Evolutionary conservation across 371 early-diverging fungal genomes (phyloP), one percentile per base, ranked within the genome.

Genomic region (Mucor lusitanicus): DNA sequence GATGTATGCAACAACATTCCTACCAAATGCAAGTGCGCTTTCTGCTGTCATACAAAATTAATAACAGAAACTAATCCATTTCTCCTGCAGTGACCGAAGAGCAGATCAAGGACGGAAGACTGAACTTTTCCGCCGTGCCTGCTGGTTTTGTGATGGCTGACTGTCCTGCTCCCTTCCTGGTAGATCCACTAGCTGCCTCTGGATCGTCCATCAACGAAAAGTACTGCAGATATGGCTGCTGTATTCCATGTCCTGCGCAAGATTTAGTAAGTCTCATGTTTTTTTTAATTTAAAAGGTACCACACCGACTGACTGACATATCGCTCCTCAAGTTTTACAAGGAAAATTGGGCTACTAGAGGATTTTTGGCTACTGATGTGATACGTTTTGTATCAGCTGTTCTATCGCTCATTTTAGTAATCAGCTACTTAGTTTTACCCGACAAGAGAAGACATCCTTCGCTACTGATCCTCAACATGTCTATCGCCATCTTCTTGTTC

Each of bases 361-460:
- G 80, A 15, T 86, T 83, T 59, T 71, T 77, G 61, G 84, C 83
- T 19, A 83, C 88, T 8, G 78, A 85, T 59, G 68, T 79, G 23
- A 71, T 86, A 48, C 81, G 88, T 55, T 83, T 80, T 6, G 70
- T 87, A 27, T 87, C 91, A 12, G 82, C 85, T 55, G 67, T 84
- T 27, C 60, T 80, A 0, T 71, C 82, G 19, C 79, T 87, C 35
- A 58, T 85, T 55, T 74, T 91, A 39, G 67, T 87, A 19, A 15
- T 91, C 32, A 85, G 87, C 37, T 89, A 89, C 56, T 67, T 87
- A 25, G 69, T 84, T 55, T 73, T 91, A 37, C 87, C 88, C 21
- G 88, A 86, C 63, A 88, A 89, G 59, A 75, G 87, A 64, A 84
- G 85, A 63, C 91, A 91, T 68, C 91, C 91, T n/a, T 88, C 87